Percentiles rank a stretch among this genome's conserved stretches.
phyloP scores from a whole-genome alignment of 352 stramenopile genomes.

The Pythium rhizo-oryzae region DNA sequence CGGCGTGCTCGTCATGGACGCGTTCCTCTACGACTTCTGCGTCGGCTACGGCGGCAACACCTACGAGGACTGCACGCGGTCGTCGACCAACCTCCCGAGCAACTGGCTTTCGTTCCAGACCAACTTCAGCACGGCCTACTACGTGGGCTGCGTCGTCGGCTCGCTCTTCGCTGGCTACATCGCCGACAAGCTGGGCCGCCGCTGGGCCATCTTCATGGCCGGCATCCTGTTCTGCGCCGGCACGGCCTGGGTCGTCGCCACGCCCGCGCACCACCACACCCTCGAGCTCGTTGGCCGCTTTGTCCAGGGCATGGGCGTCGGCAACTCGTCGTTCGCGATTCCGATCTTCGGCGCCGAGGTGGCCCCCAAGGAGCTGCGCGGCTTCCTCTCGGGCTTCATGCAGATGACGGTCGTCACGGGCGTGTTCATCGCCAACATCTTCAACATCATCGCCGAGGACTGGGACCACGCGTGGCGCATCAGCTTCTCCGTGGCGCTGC shows the following conservation, averaged over 20 bases:
- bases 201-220: conserved; percentile 39
- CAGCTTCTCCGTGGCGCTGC: conserved; percentile 35
- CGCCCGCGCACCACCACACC: conserved; percentile 26
- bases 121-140: conserved; percentile 51
- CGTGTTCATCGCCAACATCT: conserved; percentile 42
- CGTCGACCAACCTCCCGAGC: conserved; percentile 32
- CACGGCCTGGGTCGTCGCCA: conserved; percentile 36
- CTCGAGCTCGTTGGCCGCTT: conserved; percentile 35
- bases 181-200: conserved; percentile 41
- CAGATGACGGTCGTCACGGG: conserved; percentile 48
- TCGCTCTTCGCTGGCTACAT: conserved; percentile 35
- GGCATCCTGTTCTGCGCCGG: conserved; percentile 45
- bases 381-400: conserved; percentile 44
- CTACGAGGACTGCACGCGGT: conserved; percentile 48
- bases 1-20: conserved; percentile 47
- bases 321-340: conserved; percentile 51
- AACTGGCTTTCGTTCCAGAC: conserved; percentile 52
- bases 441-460: no score
- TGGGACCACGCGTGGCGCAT: no score
- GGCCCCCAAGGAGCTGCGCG: conserved; percentile 43
- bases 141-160: conserved; percentile 44
- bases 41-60: no score
- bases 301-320: conserved; percentile 44
- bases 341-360: conserved; percentile 49
- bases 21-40: conserved; percentile 49